Evolutionary conservation across 768 basidiomycete species (phyloP).

Genomic region (Gyrodon lividus): DNA sequence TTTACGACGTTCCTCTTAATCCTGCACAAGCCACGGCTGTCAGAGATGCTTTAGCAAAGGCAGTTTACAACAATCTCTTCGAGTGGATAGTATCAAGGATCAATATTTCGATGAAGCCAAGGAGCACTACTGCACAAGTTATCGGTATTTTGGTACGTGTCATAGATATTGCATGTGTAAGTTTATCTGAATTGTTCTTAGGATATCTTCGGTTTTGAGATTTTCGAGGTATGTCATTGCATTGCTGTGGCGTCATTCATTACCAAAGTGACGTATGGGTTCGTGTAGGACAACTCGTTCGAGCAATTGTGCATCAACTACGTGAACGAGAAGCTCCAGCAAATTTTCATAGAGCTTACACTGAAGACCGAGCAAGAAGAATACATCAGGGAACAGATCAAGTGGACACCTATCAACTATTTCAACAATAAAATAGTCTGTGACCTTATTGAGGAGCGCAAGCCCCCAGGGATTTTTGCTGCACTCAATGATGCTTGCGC

Average conservation of each 20-base stretch:
- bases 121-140: conserved; percentile 67
- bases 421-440: conserved; percentile 99
- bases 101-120: conserved; percentile 94
- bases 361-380: conserved; percentile 99
- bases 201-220: conserved; percentile 99
- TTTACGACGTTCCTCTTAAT: conserved; percentile 97
- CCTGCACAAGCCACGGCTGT: conserved; percentile 87
- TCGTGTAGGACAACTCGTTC: conserved; percentile 81
- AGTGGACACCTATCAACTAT: conserved; percentile 99
- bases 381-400: conserved; percentile 97
- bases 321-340: conserved; percentile 99
- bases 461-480: conserved; percentile 96
- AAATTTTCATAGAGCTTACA: conserved; percentile 98
- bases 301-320: conserved; percentile 99
- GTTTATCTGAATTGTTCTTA: conserved; percentile 24
- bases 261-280: conserved; percentile 2
- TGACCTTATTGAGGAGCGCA: conserved; percentile 94
- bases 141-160: conserved; percentile 84
- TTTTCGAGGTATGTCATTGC: conserved; percentile 70
- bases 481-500: conserved; percentile 99
- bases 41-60: conserved; percentile 90
- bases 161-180: neutral
- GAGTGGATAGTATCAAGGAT: conserved; percentile 99
- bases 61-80: conserved; percentile 97
- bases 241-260: neutral